Conservation (phyloP, 78 protist genomes). For the Dictyostelium citrinum region DNA sequence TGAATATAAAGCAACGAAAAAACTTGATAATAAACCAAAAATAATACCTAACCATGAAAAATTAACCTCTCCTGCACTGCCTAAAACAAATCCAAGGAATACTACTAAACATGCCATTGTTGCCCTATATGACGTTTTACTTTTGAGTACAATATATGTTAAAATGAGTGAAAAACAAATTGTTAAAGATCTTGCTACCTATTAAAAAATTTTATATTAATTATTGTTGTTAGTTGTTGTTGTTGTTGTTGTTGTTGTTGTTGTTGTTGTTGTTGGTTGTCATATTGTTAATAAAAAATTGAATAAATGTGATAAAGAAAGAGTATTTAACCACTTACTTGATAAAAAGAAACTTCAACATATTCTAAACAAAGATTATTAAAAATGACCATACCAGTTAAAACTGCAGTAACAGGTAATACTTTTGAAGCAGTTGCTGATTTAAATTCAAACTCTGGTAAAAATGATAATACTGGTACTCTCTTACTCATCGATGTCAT, state of each 20-base stretch:
- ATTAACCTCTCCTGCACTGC: conserved; percentile 83
- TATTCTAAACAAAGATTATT: conserved; percentile 89
- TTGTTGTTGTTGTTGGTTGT: too few species aligned
- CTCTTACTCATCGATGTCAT: conserved; percentile 24
- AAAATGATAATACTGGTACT: conserved; percentile 36
- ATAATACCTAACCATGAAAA: conserved; percentile 86
- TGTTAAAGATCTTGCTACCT: conserved; percentile 92
- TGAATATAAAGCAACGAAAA: conserved; percentile 87
- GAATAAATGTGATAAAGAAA: background rate
- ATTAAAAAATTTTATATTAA: background rate
- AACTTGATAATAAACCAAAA: conserved; percentile 85
- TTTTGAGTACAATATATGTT: conserved; percentile 79
- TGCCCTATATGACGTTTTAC: conserved; percentile 72
- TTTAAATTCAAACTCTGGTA: conserved; percentile 82
- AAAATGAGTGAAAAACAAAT: conserved; percentile 86
- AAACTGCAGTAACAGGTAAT: conserved; percentile 81
- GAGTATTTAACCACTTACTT: conserved; percentile 37
- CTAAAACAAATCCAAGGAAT: conserved; percentile 86
- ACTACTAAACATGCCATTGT: conserved; percentile 81
- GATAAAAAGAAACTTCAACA: conserved; percentile 91
- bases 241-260: too few species aligned
- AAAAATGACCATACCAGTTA: conserved; percentile 86
- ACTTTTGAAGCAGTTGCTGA: conserved; percentile 66
- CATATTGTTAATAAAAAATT: background rate
- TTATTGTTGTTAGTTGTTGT: too few species aligned